Evolutionary conservation across 2,329 filamentous ascomycete species (phyloP).

Genomic region (Pseudocercospora fijiensis): DNA sequence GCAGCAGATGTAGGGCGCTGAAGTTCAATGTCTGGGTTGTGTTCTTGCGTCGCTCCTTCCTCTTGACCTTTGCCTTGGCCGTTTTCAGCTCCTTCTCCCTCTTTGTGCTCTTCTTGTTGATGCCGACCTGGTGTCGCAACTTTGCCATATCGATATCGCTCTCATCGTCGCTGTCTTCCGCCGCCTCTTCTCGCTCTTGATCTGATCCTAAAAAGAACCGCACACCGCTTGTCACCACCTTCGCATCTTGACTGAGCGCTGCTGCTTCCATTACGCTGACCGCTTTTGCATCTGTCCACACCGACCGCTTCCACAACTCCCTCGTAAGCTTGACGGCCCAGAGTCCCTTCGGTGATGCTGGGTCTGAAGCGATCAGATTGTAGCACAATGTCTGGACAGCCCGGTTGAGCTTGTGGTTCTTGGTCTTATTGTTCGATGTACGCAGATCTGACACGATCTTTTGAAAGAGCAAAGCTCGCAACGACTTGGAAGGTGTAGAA

Average conservation of each 20-base stretch:
- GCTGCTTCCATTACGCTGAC: conserved; percentile 99
- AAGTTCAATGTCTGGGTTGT: conserved; percentile 90
- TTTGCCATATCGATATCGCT: conserved; percentile 75
- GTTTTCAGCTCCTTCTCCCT: conserved; percentile 74
- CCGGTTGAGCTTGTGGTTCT: conserved; percentile 88
- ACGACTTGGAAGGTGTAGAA: conserved; percentile 84
- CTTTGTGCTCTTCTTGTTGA: conserved; percentile 97
- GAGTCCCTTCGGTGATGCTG: conserved; percentile 78
- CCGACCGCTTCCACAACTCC: conserved; percentile 93
- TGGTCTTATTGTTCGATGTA: conserved; percentile 79
- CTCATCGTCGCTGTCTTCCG: conserved; percentile 81
- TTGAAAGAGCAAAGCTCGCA: conserved; percentile 78
- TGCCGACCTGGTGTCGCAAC: conserved; percentile 78
- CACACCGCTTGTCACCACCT: conserved; percentile 82
- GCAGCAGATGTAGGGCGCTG: conserved; percentile 86
- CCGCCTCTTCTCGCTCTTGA: conserved; percentile 86
- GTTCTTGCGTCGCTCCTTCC: conserved; percentile 81
- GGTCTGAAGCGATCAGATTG: conserved; percentile 85
- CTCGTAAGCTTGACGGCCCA: conserved; percentile 96
- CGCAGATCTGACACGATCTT: conserved; percentile 92
- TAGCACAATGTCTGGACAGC: conserved; percentile 91
- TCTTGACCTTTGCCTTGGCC: conserved; percentile 79
- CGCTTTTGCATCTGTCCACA: conserved; percentile 91
- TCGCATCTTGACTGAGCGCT: conserved; percentile 83
- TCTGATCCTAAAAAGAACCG: conserved; percentile 95